Evolutionary conservation across 1,139 yeast species (phyloP), one percentile per base, ranked within the genome.

Genomic region (Sugiyamaella novakii): DNA sequence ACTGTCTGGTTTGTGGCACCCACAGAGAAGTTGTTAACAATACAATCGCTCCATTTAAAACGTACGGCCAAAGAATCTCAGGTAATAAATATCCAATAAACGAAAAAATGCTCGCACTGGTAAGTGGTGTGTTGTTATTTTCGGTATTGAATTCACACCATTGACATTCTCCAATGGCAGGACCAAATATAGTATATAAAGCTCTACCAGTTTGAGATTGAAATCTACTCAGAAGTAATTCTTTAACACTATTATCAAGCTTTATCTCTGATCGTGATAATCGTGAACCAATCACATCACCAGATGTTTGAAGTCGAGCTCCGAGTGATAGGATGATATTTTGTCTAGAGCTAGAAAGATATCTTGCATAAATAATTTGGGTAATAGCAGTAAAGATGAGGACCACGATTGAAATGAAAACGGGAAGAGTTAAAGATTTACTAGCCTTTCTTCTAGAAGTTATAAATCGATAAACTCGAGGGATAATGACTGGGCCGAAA

Each of bases 121-220:
- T n/a, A n/a, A n/a, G n/a, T n/a, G n/a, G n/a, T n/a, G n/a, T n/a
- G n/a, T n/a, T n/a, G n/a, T n/a, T n/a, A n/a, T n/a, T n/a, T n/a
- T n/a, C n/a, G n/a, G n/a, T n/a, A n/a, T n/a, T n/a, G n/a, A n/a
- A n/a, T 3, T 51, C 46, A 46, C 66, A 63, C 62, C 64, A 63
- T 18, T 52, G 54, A 37, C 66, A 63, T 28, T 52, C 49, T 6
- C 52, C 55, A 22, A 57, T 38, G 1, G 61, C 56, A 3, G 63
- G 58, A 3, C 66, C 66, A 46, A 56, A 59, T 2, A 58, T 44
- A 2, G 63, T 51, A 42, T 60, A 62, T 18, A 59, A 49, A 4
- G 50, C 50, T 8, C 63, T 39, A 17, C 60, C 63, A 14, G 49
- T 47, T 15, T 53, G 52, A 1, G 61, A 46, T 6, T 46, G 48